Evolutionary conservation across 768 basidiomycete species (phyloP).

Genomic region (Pleurotus cornucopiae): DNA sequence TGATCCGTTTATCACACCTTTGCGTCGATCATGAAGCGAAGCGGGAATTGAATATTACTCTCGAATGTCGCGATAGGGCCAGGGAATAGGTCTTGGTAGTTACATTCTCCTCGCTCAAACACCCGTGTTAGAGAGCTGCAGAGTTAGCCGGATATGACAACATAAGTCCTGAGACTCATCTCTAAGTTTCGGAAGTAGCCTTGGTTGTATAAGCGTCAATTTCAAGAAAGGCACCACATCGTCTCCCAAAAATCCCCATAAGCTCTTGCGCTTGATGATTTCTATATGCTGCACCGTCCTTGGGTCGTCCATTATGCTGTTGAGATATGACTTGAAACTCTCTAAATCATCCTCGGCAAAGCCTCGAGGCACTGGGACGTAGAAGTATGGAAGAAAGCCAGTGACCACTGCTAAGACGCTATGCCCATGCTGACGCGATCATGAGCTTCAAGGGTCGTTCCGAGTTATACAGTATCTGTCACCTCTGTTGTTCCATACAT

Average conservation of each 20-base stretch:
- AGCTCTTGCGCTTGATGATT: slow-evolving; percentile 59
- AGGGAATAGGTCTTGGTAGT: slow-evolving; percentile 56
- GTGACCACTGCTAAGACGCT: slow-evolving; percentile 84
- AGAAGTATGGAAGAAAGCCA: slow-evolving; percentile 91
- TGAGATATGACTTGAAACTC: slow-evolving; percentile 65
- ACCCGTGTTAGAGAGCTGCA: slow-evolving; percentile 33
- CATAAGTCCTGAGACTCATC: slow-evolving; percentile 53
- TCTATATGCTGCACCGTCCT: slow-evolving; percentile 48
- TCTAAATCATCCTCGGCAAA: slow-evolving; percentile 66
- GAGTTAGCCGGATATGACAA: background rate
- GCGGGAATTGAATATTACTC: slow-evolving; percentile 86
- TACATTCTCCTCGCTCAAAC: slow-evolving; percentile 74
- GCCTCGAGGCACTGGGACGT: slow-evolving; percentile 81
- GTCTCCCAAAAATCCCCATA: slow-evolving; percentile 91
- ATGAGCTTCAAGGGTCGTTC: background rate
- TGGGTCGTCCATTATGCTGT: slow-evolving; percentile 47
- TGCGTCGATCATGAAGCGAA: slow-evolving; percentile 98
- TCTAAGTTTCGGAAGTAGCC: slow-evolving; percentile 81
- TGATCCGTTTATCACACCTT: slow-evolving; percentile 46
- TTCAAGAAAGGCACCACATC: slow-evolving; percentile 79
- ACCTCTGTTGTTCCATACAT: slow-evolving; percentile 94
- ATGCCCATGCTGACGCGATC: slow-evolving; percentile 60
- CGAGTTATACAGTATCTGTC: slow-evolving; percentile 8
- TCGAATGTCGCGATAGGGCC: slow-evolving; percentile 73
- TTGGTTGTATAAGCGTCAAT: slow-evolving; percentile 70